phyloP scores from a whole-genome alignment of 2,329 filamentous ascomycete species.

The Aspergillus versicolor region DNA sequence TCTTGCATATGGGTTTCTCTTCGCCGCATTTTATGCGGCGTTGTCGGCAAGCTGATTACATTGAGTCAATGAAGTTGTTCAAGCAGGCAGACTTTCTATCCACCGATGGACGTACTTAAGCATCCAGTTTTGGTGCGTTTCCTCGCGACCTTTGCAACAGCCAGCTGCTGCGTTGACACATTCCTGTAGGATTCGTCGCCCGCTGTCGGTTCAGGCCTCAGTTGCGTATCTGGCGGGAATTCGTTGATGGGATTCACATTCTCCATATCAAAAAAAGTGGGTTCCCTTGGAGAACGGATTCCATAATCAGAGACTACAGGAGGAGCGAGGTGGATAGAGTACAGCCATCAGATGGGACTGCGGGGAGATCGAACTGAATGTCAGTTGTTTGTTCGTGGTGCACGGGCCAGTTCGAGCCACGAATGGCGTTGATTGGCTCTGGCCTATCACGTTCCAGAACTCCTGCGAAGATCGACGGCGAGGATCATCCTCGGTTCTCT shows the following conservation, averaged over 20 bases:
- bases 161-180: slow-evolving; percentile 17
- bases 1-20: slow-evolving; percentile 55
- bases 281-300: slow-evolving; percentile 2
- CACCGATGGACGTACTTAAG: slow-evolving; percentile 62
- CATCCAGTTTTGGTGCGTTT: slow-evolving; percentile 91
- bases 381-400: background rate
- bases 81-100: slow-evolving; percentile 20
- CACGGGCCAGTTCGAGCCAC: background rate
- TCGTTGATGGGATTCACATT: slow-evolving; percentile 9
- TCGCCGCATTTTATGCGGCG: slow-evolving; percentile 97
- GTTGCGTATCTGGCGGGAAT: slow-evolving; percentile 1
- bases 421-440: background rate
- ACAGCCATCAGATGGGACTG: background rate
- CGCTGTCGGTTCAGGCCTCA: slow-evolving; percentile 3
- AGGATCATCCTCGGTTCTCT: background rate
- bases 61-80: slow-evolving; percentile 11
- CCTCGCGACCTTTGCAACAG: slow-evolving; percentile 41
- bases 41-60: slow-evolving; percentile 73
- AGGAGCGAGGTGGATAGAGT: background rate
- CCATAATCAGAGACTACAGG: slow-evolving; percentile 16
- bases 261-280: slow-evolving; percentile 12
- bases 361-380: slow-evolving; percentile 2
- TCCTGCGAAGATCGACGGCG: background rate
- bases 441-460: background rate
- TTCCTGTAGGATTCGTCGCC: slow-evolving; percentile 10